These are phyloP conservation scores for Ceratocystis diversiconidia DNA, from an alignment of 2,329 filamentous ascomycete species.

Conservation along the genomic window DNA sequence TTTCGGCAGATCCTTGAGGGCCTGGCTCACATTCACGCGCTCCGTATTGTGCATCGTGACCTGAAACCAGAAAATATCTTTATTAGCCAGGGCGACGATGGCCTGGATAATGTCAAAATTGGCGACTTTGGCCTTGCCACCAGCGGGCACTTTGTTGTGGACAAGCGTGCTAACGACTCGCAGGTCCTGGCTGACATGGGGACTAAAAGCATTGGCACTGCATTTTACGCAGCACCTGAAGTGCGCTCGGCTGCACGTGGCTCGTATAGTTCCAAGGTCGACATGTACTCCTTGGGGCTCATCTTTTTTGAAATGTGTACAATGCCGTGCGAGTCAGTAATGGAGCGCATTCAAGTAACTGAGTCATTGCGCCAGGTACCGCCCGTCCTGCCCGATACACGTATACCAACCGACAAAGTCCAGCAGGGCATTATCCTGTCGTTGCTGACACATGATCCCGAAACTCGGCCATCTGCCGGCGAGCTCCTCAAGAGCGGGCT, in stretches of 20 bases:
- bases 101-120: constrained; percentile 80
- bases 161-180: constrained; percentile 30
- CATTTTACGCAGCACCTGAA: constrained; percentile 87
- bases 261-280: constrained; percentile 83
- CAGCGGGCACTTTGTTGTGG: constrained; percentile 60
- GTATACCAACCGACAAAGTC: constrained; percentile 53
- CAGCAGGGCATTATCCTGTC: constrained; percentile 68
- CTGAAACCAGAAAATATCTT: constrained; percentile 97
- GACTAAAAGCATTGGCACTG: constrained; percentile 60
- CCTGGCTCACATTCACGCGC: constrained; percentile 72
- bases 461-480: constrained; percentile 64
- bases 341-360: constrained; percentile 51
- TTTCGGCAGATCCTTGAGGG: constrained; percentile 88
- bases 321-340: constrained; percentile 44
- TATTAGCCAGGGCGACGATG: constrained; percentile 54
- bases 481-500: constrained; percentile 77
- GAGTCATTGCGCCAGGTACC: constrained; percentile 52
- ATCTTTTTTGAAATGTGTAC: constrained; percentile 99
- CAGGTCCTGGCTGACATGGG: constrained; percentile 38
- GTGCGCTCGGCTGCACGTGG: constrained; percentile 60
- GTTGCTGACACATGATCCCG: constrained; percentile 68
- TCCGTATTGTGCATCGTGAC: constrained; percentile 89
- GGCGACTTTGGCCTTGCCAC: constrained; percentile 94
- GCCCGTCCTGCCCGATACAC: constrained; percentile 57
- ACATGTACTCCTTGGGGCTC: constrained; percentile 95